These are phyloP conservation scores for Zoysia japonica DNA, from an alignment of 176 grass and related monocot species.

Conservation along the genomic window DNA sequence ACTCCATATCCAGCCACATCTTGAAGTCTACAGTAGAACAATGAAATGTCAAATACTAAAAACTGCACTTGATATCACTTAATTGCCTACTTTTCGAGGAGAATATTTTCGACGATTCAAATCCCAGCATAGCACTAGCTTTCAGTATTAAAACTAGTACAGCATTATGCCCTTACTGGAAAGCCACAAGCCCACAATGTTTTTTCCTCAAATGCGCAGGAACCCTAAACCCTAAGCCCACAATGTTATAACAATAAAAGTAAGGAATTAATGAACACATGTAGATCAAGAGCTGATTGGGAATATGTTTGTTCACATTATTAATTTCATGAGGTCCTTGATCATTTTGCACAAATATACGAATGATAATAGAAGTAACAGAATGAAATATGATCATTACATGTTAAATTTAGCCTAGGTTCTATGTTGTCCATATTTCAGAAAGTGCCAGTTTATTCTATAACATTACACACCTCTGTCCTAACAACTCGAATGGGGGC, in stretches of 20 bases:
- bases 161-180: neutral
- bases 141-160: neutral
- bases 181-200: neutral
- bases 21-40: constrained; percentile 58
- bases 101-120: neutral
- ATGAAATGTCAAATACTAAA: constrained; percentile 12
- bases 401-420: neutral
- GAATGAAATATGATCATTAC: neutral
- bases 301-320: constrained; percentile 2
- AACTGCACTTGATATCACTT: neutral
- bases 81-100: neutral
- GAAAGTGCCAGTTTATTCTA: neutral
- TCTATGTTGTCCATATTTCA: neutral
- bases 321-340: neutral
- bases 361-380: neutral
- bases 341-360: constrained; percentile 11
- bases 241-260: neutral
- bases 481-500: neutral
- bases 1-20: constrained; percentile 97
- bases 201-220: too few species aligned
- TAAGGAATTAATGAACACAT: neutral
- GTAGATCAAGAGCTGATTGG: neutral
- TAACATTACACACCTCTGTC: neutral
- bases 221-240: too few species aligned
- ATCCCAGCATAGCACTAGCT: neutral